A percentile compares a stretch with the other conserved stretches of the same genome.
Evolutionary conservation across 495 filamentous ascomycete species (phyloP).

Genomic region (Chaetomium tenue): DNA sequence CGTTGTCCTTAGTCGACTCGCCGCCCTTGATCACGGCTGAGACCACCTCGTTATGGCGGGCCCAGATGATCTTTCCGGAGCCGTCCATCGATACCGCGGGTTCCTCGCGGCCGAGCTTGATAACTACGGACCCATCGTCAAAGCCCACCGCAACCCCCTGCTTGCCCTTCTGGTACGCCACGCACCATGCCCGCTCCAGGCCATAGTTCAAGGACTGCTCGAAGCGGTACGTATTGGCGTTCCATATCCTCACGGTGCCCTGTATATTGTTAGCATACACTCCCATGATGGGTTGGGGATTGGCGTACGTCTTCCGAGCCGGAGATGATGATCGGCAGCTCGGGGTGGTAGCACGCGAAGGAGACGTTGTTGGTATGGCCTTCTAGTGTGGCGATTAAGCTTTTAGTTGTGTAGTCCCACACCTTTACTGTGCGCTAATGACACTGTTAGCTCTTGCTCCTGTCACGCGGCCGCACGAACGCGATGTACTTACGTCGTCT

Average conservation of each 20-base stretch:
- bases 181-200: constrained; percentile 95
- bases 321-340: constrained; percentile 96
- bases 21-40: constrained; percentile 93
- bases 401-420: constrained; percentile 99
- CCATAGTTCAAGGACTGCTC: constrained; percentile 96
- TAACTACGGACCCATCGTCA: constrained; percentile 95
- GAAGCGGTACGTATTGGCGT: constrained; percentile 92
- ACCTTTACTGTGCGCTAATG: constrained; percentile 75
- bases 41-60: constrained; percentile 88
- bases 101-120: constrained; percentile 96
- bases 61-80: constrained; percentile 94
- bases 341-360: constrained; percentile 96
- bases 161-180: constrained; percentile 87
- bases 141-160: constrained; percentile 95
- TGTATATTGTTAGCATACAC: constrained; percentile 13
- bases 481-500: constrained; percentile 58
- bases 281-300: background rate
- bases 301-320: constrained; percentile 77
- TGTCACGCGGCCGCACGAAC: background rate
- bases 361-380: constrained; percentile 99
- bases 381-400: constrained; percentile 91
- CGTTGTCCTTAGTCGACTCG: constrained; percentile 82
- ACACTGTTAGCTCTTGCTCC: background rate
- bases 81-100: constrained; percentile 96
- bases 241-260: constrained; percentile 97